These are phyloP conservation scores for Scedosporium apiospermum DNA, from an alignment of 2,329 filamentous ascomycete species.

Conservation along the genomic window DNA sequence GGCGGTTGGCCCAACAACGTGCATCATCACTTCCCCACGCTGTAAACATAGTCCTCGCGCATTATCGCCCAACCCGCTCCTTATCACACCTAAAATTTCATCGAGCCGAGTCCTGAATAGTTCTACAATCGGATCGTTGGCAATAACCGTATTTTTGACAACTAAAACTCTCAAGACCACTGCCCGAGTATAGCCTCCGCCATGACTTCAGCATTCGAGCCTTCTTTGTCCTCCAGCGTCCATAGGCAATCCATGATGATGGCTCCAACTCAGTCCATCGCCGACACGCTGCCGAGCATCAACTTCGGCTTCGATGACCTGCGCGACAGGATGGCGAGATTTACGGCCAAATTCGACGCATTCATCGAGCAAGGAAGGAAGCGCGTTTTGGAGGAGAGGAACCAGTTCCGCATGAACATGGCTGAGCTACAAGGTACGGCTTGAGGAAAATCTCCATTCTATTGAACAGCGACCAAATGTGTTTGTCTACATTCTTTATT, in stretches of 20 bases:
- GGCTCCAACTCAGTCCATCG: conserved; percentile 55
- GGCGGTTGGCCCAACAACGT: neutral
- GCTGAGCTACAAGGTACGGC: conserved; percentile 77
- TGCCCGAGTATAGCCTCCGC: conserved; percentile 3
- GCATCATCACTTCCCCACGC: no score
- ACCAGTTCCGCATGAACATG: conserved; percentile 84
- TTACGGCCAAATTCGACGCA: conserved; percentile 80
- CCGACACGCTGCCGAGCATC: conserved; percentile 73
- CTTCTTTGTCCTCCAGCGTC: conserved; percentile 56
- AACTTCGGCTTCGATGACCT: conserved; percentile 96
- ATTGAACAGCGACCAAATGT: no score
- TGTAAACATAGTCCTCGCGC: no score
- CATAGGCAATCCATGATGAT: conserved; percentile 48
- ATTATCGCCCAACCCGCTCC: no score
- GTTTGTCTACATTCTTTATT: no score
- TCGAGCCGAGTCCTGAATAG: no score
- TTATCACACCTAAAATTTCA: no score
- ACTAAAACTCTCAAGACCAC: neutral
- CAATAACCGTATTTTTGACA: neutral
- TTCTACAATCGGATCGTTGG: neutral
- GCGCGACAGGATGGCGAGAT: conserved; percentile 88
- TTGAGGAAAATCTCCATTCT: neutral
- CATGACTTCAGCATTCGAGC: conserved; percentile 57
- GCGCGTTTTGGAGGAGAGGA: conserved; percentile 83
- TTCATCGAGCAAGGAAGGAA: conserved; percentile 91